A percentile compares a stretch with the other conserved stretches of the same genome.
These are phyloP conservation scores for Takashimella koratensis DNA, from an alignment of 1,284 basidiomycete species.

Conservation along the genomic window DNA sequence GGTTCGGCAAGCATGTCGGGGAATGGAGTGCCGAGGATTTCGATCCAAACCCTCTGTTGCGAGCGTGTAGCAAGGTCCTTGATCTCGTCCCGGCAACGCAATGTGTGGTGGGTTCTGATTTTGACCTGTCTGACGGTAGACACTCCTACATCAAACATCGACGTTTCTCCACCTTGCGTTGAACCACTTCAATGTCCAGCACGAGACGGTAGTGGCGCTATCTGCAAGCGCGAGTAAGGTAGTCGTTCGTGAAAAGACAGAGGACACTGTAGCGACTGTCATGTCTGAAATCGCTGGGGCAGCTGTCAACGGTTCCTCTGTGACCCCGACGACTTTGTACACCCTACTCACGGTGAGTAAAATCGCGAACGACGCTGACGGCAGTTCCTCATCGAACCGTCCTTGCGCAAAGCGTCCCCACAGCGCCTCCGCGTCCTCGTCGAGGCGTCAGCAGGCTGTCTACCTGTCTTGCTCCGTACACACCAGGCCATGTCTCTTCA, in stretches of 20 bases:
- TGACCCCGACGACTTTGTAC: constrained; percentile 18
- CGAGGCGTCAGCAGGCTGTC: constrained; percentile 24
- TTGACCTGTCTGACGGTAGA: constrained; percentile 1
- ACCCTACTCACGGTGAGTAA: constrained; percentile 25
- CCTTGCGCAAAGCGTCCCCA: not conserved
- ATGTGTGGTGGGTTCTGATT: constrained; percentile 8
- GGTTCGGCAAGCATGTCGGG: constrained; percentile 31
- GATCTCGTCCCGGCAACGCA: constrained; percentile 9
- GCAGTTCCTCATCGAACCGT: constrained; percentile 9
- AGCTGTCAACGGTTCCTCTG: constrained; percentile 21
- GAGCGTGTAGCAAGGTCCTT: constrained; percentile 15
- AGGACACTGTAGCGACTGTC: constrained; percentile 29
- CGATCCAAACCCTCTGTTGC: constrained; percentile 32
- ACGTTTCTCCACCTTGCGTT: constrained; percentile 31
- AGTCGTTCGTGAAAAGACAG: constrained; percentile 8
- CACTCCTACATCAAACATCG: constrained; percentile 31
- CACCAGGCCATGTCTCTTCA: constrained; percentile 19
- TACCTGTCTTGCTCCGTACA: constrained; percentile 21
- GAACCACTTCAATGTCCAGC: constrained; percentile 19
- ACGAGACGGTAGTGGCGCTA: constrained; percentile 9
- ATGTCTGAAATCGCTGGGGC: constrained; percentile 24
- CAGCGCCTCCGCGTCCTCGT: constrained; percentile 7
- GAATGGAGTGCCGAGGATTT: constrained; percentile 32
- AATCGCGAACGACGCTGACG: not conserved
- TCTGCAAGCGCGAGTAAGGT: constrained; percentile 8